phyloP scores from a whole-genome alignment of 1,284 basidiomycete species.

The Cystobasidium sp. region DNA sequence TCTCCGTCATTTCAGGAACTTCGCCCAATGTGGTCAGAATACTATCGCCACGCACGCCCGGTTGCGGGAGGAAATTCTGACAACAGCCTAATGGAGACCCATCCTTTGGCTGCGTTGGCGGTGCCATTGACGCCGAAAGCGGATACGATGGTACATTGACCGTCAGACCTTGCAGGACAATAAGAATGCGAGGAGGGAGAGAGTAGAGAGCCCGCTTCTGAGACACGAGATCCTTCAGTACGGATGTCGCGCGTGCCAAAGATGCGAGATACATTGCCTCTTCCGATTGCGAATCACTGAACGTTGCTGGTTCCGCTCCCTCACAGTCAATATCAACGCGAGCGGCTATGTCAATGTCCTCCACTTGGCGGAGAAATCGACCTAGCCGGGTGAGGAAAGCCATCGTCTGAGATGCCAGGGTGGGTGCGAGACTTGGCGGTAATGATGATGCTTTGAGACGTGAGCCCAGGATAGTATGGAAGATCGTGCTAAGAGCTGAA shows the following conservation, averaged over 20 bases:
- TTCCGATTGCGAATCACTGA: constrained; percentile 2
- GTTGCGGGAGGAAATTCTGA: neutral
- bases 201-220: constrained; percentile 72
- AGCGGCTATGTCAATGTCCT: constrained; percentile 74
- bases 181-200: constrained; percentile 65
- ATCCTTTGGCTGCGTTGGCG: constrained; percentile 8
- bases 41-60: neutral
- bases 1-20: neutral
- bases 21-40: constrained; percentile 23
- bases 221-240: constrained; percentile 71
- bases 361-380: constrained; percentile 64
- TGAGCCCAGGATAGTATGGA: constrained; percentile 17
- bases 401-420: constrained; percentile 20
- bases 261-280: neutral
- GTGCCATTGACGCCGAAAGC: neutral
- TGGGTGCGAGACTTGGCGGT: constrained; percentile 19
- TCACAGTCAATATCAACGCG: constrained; percentile 70
- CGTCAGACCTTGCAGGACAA: constrained; percentile 55
- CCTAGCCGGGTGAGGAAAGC: constrained; percentile 45
- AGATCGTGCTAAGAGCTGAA: constrained; percentile 15
- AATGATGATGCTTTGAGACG: neutral
- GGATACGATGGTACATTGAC: neutral
- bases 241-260: constrained; percentile 66
- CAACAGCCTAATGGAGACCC: constrained; percentile 10
- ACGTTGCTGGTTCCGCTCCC: neutral